phyloP scores from a whole-genome alignment of 2,329 filamentous ascomycete species.

The Trichoderma guizhouense region DNA sequence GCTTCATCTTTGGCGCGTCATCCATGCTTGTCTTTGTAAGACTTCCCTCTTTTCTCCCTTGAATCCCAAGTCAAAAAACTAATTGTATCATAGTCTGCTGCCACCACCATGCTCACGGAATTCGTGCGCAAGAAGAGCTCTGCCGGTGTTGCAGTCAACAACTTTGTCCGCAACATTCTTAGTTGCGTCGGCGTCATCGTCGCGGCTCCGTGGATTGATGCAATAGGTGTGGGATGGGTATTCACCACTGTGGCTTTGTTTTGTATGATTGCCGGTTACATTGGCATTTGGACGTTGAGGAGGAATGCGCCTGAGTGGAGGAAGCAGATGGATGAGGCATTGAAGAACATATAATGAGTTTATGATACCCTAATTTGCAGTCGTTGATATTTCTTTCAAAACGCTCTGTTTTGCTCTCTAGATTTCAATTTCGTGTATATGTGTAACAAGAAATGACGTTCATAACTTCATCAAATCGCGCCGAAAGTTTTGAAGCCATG shows the following conservation, averaged over 20 bases:
- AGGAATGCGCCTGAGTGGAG: conserved; percentile 63
- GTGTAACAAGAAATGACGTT: not conserved
- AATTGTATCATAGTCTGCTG: conserved; percentile 42
- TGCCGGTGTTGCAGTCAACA: conserved; percentile 74
- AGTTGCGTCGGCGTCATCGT: conserved; percentile 68
- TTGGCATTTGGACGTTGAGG: conserved; percentile 59
- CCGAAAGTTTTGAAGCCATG: not conserved
- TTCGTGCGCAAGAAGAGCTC: conserved; percentile 72
- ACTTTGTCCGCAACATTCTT: conserved; percentile 76
- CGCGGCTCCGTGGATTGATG: conserved; percentile 65
- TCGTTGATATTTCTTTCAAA: not conserved
- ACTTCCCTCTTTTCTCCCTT: not conserved
- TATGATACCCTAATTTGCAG: not conserved
- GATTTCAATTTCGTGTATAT: not conserved
- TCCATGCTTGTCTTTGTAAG: conserved; percentile 75
- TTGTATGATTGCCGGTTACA: conserved; percentile 54
- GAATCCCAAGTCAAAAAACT: not conserved
- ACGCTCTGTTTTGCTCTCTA: not conserved
- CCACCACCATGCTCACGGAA: conserved; percentile 81
- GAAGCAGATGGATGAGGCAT: conserved; percentile 54
- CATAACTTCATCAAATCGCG: not conserved
- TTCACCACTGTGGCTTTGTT: conserved; percentile 59
- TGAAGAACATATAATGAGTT: conserved; percentile 27
- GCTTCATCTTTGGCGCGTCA: conserved; percentile 72
- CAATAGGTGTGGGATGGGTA: conserved; percentile 72